phyloP scores from a whole-genome alignment of 345 rosid species.

The Odontarrhena argentea region DNA sequence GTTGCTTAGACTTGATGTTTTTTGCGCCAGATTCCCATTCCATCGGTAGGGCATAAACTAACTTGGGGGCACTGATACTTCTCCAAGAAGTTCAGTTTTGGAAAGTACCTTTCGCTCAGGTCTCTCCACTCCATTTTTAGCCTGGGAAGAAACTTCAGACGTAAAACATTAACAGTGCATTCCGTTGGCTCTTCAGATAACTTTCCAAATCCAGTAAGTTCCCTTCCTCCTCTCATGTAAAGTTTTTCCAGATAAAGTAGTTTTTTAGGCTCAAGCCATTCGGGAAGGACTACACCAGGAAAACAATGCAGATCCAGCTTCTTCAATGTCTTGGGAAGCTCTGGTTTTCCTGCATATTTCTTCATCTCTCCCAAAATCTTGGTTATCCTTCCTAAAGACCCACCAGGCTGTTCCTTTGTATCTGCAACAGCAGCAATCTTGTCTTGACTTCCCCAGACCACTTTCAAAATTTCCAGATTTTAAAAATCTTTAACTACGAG shows the following conservation, averaged over 20 bases:
- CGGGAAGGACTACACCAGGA: constrained; percentile 23
- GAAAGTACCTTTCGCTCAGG: neutral
- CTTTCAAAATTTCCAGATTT: constrained; percentile 22
- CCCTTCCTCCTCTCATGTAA: constrained; percentile 32
- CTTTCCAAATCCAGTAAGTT: constrained; percentile 1
- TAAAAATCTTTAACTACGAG: neutral
- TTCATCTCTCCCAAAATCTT: no score
- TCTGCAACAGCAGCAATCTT: no score
- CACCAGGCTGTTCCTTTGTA: no score
- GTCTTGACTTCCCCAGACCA: constrained; percentile 34
- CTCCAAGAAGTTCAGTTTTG: neutral
- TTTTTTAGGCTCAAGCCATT: constrained; percentile 24
- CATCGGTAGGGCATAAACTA: neutral
- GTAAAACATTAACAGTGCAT: constrained; percentile 5
- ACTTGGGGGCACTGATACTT: constrained; percentile 11
- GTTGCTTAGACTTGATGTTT: neutral
- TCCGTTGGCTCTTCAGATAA: neutral
- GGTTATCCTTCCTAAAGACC: no score
- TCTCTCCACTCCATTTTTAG: constrained; percentile 19
- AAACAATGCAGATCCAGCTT: constrained; percentile 41
- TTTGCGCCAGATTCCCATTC: constrained; percentile 9
- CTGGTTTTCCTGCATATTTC: neutral
- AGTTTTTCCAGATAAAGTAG: constrained; percentile 25
- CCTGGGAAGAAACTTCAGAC: neutral
- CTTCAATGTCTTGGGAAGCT: neutral